phyloP scores from a whole-genome alignment of 1,284 basidiomycete species.

The Cryptococcus jaspeensis region DNA sequence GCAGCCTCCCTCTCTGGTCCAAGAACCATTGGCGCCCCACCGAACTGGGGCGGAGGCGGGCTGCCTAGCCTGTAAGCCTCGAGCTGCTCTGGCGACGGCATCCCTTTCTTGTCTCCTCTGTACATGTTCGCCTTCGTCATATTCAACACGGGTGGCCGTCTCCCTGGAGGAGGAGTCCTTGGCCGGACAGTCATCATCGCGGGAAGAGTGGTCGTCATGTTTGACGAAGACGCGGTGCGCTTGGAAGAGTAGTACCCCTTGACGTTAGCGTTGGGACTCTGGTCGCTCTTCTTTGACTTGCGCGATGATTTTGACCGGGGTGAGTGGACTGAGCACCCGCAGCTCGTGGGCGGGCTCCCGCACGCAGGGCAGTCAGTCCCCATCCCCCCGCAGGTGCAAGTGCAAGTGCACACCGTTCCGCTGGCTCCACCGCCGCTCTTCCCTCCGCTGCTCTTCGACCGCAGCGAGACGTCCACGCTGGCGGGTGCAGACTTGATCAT shows the following conservation, averaged over 20 bases:
- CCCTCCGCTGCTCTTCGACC: too few species aligned
- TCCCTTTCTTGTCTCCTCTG: background rate
- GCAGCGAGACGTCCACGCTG: background rate
- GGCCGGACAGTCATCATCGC: conserved; percentile 6
- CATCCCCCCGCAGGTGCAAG: conserved; percentile 4
- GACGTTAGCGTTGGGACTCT: conserved; percentile 10
- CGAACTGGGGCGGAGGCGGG: too few species aligned
- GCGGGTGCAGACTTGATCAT: conserved; percentile 16
- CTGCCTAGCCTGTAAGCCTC: too few species aligned
- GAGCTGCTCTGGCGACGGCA: too few species aligned
- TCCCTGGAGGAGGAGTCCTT: background rate
- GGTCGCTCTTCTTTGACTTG: background rate
- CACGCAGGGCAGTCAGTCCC: conserved; percentile 2
- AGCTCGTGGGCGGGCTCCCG: background rate
- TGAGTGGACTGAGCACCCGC: conserved; percentile 4
- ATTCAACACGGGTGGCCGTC: background rate
- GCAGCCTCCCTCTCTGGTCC: too few species aligned
- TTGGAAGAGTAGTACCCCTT: conserved; percentile 16
- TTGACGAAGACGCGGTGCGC: background rate
- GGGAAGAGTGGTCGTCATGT: background rate
- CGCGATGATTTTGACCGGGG: conserved; percentile 2
- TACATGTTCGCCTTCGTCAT: conserved; percentile 4
- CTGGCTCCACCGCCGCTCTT: background rate
- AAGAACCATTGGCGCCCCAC: too few species aligned
- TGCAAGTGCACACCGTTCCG: conserved; percentile 2